Base-by-base conservation (phyloP, 129 eudicot species). In the Chrysanthemum makinoi region DNA sequence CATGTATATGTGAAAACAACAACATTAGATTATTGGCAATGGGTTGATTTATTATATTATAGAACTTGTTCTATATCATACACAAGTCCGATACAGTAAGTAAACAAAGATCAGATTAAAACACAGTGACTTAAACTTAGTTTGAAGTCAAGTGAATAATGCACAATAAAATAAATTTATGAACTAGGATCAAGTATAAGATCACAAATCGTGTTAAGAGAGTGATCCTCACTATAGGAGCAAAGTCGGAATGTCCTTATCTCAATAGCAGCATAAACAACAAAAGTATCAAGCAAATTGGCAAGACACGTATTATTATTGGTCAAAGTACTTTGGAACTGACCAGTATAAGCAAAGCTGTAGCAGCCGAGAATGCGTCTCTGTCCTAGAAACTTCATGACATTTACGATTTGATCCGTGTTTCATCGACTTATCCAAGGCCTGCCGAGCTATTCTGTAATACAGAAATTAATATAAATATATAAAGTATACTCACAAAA, bases 341-440 rank as follows among this genome's bases (percentile, higher is more conserved):
- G 57, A 88, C 98, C 90, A 91, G 85, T 76, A 88, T 83, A 56
- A 85, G 56, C 72, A 80, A 55, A 61, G 96, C 83, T 39, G 85
- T 67, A 49, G 68, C 81, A 30, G n/a, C n/a, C n/a, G n/a, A n/a
- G 76, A 67, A 47, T 70, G 80, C 47, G 68, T 57, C 58, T 57
- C 72, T n/a, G 56, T 75, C 67, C 66, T 72, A n/a, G 82, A 66
- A 63, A 57, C 68, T 76, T 76, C 82, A 63, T 54, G 12, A 69
- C 75, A 70, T 47, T 83, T 59, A 48, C 64, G 66, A 11, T 58
- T 81, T 72, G 57, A 69, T 63, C 84, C 80, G 53, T 81, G 75
- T 73, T 82, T 79, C 51, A 39, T 63, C 17, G 44, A 77, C 61
- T 75, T 82, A 75, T 76, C 81, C 78, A 88, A 61, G 43, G 55